Conservation (phyloP, 305 asterid species). For the Fraxinus baroniana region DNA sequence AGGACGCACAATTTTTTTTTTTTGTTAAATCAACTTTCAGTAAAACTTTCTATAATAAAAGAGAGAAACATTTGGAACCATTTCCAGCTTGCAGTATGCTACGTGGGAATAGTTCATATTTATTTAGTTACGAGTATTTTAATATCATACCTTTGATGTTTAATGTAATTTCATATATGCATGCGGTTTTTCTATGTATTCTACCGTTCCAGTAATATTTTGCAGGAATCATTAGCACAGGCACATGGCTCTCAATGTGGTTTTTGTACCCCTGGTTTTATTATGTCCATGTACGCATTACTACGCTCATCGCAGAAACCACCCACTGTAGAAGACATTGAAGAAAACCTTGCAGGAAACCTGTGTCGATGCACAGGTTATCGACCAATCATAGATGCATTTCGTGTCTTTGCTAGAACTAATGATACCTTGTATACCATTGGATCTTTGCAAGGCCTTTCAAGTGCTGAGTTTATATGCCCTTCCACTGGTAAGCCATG, state of each 20-base stretch:
- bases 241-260: constrained; percentile 98
- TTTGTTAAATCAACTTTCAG: background rate
- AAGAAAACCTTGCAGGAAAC: constrained; percentile 93
- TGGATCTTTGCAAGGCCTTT: constrained; percentile 39
- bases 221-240: constrained; percentile 80
- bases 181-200: background rate
- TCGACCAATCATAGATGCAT: constrained; percentile 90
- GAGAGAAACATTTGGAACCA: background rate
- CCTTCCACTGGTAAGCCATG: constrained; percentile 97
- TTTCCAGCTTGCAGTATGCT: background rate
- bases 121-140: background rate
- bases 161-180: background rate
- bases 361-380: constrained; percentile 97
- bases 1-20: background rate
- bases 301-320: constrained; percentile 66
- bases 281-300: constrained; percentile 93
- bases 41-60: background rate
- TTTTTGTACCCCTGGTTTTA: constrained; percentile 95
- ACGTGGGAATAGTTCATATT: background rate
- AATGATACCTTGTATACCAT: constrained; percentile 64
- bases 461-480: constrained; percentile 57
- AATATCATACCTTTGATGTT: background rate
- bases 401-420: constrained; percentile 78
- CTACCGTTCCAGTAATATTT: constrained; percentile 22
- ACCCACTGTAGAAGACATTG: constrained; percentile 77